These are phyloP conservation scores for Parascedosporium putredinis DNA, from an alignment of 2,329 filamentous ascomycete genomes.

Conservation along the genomic window DNA sequence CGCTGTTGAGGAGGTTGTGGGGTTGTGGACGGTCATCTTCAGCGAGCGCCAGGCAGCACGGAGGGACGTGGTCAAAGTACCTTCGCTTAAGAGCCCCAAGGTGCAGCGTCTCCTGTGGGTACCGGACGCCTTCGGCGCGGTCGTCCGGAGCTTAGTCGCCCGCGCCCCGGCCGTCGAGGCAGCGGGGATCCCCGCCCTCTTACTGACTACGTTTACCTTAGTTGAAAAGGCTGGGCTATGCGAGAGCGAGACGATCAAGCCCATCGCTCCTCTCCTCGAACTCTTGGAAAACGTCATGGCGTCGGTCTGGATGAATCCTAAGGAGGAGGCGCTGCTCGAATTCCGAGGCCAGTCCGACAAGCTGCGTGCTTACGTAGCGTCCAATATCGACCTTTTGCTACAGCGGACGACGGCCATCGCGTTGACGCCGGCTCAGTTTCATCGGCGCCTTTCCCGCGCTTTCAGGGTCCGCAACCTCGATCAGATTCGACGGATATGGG, in stretches of 20 bases:
- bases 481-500: constrained; percentile 6
- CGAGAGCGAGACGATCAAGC: neutral
- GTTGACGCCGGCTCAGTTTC: constrained; percentile 4
- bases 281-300: constrained; percentile 9
- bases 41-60: neutral
- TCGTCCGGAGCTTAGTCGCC: constrained; percentile 5
- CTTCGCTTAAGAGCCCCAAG: neutral
- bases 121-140: neutral
- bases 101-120: neutral
- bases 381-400: neutral
- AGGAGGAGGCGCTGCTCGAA: constrained; percentile 2
- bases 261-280: constrained; percentile 6
- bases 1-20: neutral
- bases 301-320: neutral
- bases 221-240: constrained; percentile 4
- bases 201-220: constrained; percentile 10
- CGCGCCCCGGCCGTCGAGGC: constrained; percentile 2
- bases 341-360: neutral
- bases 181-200: neutral
- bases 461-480: constrained; percentile 4
- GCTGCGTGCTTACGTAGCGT: neutral
- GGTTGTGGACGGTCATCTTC: neutral
- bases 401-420: neutral
- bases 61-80: neutral
- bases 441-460: constrained; percentile 8